Evolutionary conservation across 1,284 basidiomycete genomes (phyloP).

Genomic region (Ustilago trichophora): DNA sequence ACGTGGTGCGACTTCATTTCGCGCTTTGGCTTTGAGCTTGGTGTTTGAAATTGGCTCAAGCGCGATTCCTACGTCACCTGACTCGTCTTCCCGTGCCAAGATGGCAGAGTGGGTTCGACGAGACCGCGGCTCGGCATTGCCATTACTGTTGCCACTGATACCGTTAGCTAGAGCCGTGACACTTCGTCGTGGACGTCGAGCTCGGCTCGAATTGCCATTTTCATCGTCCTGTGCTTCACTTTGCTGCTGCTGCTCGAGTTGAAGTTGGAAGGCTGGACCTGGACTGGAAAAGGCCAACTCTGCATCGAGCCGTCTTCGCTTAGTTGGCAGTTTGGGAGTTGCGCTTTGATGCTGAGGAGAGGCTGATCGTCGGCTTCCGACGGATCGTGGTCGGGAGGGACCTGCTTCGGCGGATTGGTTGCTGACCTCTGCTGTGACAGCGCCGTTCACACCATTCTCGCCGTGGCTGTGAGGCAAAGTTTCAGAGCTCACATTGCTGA

Average conservation of each 20-base stretch:
- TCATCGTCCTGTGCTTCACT: constrained; percentile 8
- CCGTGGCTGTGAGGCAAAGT: constrained; percentile 1
- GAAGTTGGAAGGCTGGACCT: constrained; percentile 54
- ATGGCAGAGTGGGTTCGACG: constrained; percentile 4
- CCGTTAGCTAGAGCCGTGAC: constrained; percentile 4
- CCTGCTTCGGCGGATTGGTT: constrained; percentile 12
- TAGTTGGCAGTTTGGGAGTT: constrained; percentile 28
- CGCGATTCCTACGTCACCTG: not conserved
- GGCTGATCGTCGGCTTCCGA: constrained; percentile 9
- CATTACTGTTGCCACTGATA: constrained; percentile 1
- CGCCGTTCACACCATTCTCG: constrained; percentile 10
- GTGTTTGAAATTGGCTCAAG: not conserved
- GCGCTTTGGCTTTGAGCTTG: constrained; percentile 9
- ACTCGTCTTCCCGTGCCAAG: constrained; percentile 6
- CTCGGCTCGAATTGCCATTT: constrained; percentile 13
- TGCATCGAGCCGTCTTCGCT: constrained; percentile 51
- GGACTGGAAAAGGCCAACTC: constrained; percentile 61
- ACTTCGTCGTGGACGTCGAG: constrained; percentile 29
- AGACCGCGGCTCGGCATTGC: constrained; percentile 6
- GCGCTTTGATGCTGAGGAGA: constrained; percentile 8
- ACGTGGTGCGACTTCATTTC: constrained; percentile 11
- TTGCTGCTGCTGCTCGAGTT: constrained; percentile 9
- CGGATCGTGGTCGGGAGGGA: constrained; percentile 13
- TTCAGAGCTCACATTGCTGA: constrained; percentile 28
- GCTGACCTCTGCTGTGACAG: not conserved